Evolutionary conservation across 1,284 basidiomycete species (phyloP).

Genomic region (Naganishia sp.): DNA sequence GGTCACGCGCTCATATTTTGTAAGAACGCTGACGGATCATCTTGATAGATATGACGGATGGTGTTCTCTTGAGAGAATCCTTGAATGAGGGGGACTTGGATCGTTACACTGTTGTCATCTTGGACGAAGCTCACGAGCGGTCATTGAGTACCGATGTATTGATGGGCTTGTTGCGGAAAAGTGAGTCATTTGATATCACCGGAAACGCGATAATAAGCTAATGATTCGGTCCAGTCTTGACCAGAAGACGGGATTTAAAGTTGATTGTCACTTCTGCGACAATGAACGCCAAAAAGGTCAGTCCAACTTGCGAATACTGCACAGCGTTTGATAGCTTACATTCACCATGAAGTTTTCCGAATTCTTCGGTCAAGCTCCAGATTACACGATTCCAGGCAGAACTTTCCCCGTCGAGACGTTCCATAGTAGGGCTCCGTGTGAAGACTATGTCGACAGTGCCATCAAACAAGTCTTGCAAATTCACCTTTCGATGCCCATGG

Average conservation of each 20-base stretch:
- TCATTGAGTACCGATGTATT: slow-evolving; percentile 94
- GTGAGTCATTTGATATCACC: slow-evolving; percentile 57
- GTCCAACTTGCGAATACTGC: slow-evolving; percentile 7
- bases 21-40: not conserved
- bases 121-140: slow-evolving; percentile 96
- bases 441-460: slow-evolving; percentile 96
- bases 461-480: slow-evolving; percentile 98
- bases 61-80: slow-evolving; percentile 91
- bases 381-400: slow-evolving; percentile 94
- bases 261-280: slow-evolving; percentile 98
- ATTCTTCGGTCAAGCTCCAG: slow-evolving; percentile 94
- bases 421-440: slow-evolving; percentile 95
- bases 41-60: slow-evolving; percentile 88
- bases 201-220: slow-evolving; percentile 7
- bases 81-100: slow-evolving; percentile 95
- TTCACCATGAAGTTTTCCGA: slow-evolving; percentile 68
- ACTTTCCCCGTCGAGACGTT: slow-evolving; percentile 98
- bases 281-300: slow-evolving; percentile 96
- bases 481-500: slow-evolving; percentile 87
- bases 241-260: slow-evolving; percentile 85
- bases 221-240: slow-evolving; percentile 66
- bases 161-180: slow-evolving; percentile 92
- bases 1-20: not conserved
- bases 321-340: no score
- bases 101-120: slow-evolving; percentile 89